phyloP scores from a whole-genome alignment of 805 yeast genomes.

The Spathaspora sp. region DNA sequence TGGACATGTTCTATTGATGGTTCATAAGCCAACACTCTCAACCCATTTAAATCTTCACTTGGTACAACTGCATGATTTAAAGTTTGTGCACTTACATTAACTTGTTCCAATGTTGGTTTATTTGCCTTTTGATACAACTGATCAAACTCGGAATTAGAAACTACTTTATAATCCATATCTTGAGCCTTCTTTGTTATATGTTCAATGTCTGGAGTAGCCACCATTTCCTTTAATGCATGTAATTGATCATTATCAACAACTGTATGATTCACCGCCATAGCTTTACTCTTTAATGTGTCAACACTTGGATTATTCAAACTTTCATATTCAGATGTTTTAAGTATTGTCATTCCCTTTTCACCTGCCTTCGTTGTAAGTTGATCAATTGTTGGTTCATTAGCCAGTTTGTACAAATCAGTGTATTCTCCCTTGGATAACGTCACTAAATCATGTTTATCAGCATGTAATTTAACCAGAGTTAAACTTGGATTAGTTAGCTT shows the following conservation, averaged over 20 bases:
- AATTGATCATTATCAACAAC: slow-evolving; percentile 2
- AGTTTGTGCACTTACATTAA: slow-evolving; percentile 4
- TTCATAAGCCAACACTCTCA: slow-evolving; percentile 10
- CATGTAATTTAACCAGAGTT: slow-evolving; percentile 30
- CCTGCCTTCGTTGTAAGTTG: slow-evolving; percentile 14
- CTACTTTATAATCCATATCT: slow-evolving; percentile 12
- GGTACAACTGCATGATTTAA: slow-evolving; percentile 10
- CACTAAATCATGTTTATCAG: slow-evolving; percentile 30
- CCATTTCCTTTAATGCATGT: slow-evolving; percentile 16
- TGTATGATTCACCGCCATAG: slow-evolving; percentile 9
- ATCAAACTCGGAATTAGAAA: slow-evolving; percentile 3
- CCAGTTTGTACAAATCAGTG: slow-evolving; percentile 22
- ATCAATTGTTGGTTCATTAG: slow-evolving; percentile 17
- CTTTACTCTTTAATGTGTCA: slow-evolving; percentile 19
- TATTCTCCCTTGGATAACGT: slow-evolving; percentile 31
- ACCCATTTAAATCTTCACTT: slow-evolving; percentile 12
- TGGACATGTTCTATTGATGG: slow-evolving; percentile 18
- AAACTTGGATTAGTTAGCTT: slow-evolving; percentile 24
- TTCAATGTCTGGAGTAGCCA: slow-evolving; percentile 20
- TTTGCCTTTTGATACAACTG: slow-evolving; percentile 18
- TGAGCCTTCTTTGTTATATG: slow-evolving; percentile 17
- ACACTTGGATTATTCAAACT: slow-evolving; percentile 15
- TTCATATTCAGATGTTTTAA: slow-evolving; percentile 2
- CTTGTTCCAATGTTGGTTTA: slow-evolving; percentile 17
- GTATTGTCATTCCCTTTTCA: slow-evolving; percentile 1